phyloP scores from a whole-genome alignment of 148 eudicot species.

The Hydrangea macrophylla region DNA sequence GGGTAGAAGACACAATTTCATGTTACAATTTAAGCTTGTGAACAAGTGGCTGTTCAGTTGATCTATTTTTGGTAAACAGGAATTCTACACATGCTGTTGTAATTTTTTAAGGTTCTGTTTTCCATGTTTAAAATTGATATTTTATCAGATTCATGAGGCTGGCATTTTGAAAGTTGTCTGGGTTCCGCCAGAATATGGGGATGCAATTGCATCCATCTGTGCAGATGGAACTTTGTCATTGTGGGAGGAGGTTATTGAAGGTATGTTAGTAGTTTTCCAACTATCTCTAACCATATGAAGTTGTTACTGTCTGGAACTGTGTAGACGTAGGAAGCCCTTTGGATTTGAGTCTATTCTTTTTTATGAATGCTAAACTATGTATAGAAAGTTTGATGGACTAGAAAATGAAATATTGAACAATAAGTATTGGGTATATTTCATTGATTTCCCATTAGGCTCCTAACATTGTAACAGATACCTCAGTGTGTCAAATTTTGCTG shows the following conservation, averaged over 20 bases:
- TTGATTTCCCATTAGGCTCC: neutral
- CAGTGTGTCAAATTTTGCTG: neutral
- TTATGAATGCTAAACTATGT: neutral
- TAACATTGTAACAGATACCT: neutral
- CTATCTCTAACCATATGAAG: neutral
- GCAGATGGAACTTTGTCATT: conserved; percentile 73
- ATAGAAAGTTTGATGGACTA: neutral
- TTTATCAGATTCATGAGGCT: conserved; percentile 49
- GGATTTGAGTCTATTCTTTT: neutral
- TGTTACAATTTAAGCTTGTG: too few relatives aligned
- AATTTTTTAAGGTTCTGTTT: neutral
- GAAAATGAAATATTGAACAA: neutral
- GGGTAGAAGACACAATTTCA: too few relatives aligned
- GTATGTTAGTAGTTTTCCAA: conserved; percentile 27
- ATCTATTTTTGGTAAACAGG: too few relatives aligned
- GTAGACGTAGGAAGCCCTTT: neutral
- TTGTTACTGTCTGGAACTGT: neutral
- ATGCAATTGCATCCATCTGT: conserved; percentile 72
- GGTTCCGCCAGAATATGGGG: conserved; percentile 93
- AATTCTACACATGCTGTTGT: too few relatives aligned
- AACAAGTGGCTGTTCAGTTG: too few relatives aligned
- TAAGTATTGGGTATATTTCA: neutral
- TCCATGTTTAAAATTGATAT: neutral
- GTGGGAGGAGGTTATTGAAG: conserved; percentile 88
- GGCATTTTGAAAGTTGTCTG: conserved; percentile 74